Evolutionary conservation across 257 asterid species (phyloP), one percentile per base, ranked within the genome.

Genomic region (Cordia subcordata): DNA sequence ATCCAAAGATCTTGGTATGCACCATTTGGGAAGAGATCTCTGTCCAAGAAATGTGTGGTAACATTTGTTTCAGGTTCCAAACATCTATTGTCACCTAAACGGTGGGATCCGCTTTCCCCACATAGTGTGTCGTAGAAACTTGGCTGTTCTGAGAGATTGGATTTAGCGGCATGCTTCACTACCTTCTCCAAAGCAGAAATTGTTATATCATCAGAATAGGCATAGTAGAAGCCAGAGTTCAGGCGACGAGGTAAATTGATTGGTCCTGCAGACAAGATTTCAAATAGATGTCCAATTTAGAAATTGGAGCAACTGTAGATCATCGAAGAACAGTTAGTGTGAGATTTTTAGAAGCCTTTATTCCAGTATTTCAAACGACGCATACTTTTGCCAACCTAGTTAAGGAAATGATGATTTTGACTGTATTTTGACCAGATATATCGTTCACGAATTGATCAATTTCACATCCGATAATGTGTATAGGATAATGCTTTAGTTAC

Each of bases 241-340:
- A 88, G 88, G 64, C 96, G 96, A 17, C 98, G 78, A 58, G 98
- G 98, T 66, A 85, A 71, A 80, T 92, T 92, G 68, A 88, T 92
- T 44, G 96, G 86, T 66, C 87, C 99, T 92, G 89, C 54, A 70
- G 68, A 58, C 58, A 46, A 55, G 57, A 60, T 40, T 61, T 50
- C n/a, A 47, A 22, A 16, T 18, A 23, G 56, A 62, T 13, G 15
- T 32, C 33, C 46, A 52, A 19, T 52, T 60, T 19, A 64, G 12
- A 37, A 22, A 1, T 16, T 0, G 62, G 21, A 46, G 4, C 11
- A 58, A 51, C 16, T 38, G 11, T n/a, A 37, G 22, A 62, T 8
- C 8, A 8, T 10, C 18, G 19, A n/a, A 17, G 49, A 57, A 27
- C 35, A 27, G 6, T 27, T 27, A 1, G n/a, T n/a, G n/a, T n/a